Conservation (phyloP, 1,284 basidiomycete genomes). For the Wolfiporia cocos region DNA sequence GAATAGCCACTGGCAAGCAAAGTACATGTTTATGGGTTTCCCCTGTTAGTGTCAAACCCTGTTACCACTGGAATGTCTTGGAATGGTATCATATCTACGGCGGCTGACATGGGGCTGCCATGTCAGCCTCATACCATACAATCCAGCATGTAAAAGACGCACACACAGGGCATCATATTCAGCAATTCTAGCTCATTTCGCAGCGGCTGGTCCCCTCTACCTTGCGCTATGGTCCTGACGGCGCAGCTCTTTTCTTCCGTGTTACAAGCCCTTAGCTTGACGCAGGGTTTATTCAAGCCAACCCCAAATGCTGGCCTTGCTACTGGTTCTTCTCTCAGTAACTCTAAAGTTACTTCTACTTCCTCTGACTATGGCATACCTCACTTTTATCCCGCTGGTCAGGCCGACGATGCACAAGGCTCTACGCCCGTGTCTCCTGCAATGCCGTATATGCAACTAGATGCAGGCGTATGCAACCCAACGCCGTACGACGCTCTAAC, state of each 20-base stretch:
- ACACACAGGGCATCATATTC: neutral
- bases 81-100: no score
- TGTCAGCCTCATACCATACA: neutral
- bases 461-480: slow-evolving; percentile 24
- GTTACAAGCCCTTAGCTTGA: slow-evolving; percentile 28
- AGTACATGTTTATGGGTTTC: no score
- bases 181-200: neutral
- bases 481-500: slow-evolving; percentile 32
- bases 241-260: slow-evolving; percentile 23
- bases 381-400: no score
- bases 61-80: no score
- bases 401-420: no score
- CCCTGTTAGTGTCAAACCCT: no score
- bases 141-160: neutral
- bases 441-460: neutral
- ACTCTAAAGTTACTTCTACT: no score
- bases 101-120: no score
- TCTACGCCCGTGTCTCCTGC: no score
- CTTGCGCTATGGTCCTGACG: slow-evolving; percentile 18
- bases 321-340: neutral
- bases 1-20: no score
- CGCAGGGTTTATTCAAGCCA: slow-evolving; percentile 33
- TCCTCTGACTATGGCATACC: no score
- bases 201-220: slow-evolving; percentile 1
- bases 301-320: slow-evolving; percentile 13